phyloP scores from a whole-genome alignment of 371 early-diverging fungal genomes.

The Saksenaea vasiformis region DNA sequence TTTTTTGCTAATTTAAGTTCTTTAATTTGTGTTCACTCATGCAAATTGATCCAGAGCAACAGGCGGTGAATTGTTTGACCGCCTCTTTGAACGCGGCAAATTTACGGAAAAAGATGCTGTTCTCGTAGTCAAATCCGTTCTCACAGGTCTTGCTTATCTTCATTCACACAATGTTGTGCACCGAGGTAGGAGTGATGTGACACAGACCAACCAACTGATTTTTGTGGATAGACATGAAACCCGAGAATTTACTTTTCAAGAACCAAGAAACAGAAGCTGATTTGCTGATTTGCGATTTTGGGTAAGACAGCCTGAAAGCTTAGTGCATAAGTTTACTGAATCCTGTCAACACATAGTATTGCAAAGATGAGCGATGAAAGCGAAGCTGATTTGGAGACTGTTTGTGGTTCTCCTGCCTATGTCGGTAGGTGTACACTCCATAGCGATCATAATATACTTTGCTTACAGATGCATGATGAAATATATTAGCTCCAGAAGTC shows the following conservation, averaged over 20 bases:
- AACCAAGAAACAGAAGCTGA: constrained; percentile 57
- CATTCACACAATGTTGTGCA: constrained; percentile 75
- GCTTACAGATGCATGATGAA: constrained; percentile 26
- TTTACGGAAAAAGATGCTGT: constrained; percentile 90
- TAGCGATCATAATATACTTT: neutral
- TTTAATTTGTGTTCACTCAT: neutral
- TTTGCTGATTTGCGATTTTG: constrained; percentile 71
- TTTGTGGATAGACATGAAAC: constrained; percentile 70
- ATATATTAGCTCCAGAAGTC: constrained; percentile 88
- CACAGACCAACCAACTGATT: neutral
- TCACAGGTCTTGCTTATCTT: constrained; percentile 73
- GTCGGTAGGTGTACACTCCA: constrained; percentile 32
- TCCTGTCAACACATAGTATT: constrained; percentile 39
- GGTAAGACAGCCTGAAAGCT: constrained; percentile 31
- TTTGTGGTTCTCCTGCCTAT: constrained; percentile 66
- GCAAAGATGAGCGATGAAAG: constrained; percentile 51
- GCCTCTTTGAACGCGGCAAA: constrained; percentile 79
- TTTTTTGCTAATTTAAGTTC: neutral
- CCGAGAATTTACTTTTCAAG: constrained; percentile 79
- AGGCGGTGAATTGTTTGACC: constrained; percentile 92
- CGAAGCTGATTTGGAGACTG: constrained; percentile 51
- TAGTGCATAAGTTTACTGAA: neutral
- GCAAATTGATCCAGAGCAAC: constrained; percentile 53
- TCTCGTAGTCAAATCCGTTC: constrained; percentile 63
- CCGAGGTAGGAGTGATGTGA: constrained; percentile 49